These are phyloP conservation scores for Grosmannia penicillata DNA, from an alignment of 2,329 filamentous ascomycete genomes.

Conservation along the genomic window DNA sequence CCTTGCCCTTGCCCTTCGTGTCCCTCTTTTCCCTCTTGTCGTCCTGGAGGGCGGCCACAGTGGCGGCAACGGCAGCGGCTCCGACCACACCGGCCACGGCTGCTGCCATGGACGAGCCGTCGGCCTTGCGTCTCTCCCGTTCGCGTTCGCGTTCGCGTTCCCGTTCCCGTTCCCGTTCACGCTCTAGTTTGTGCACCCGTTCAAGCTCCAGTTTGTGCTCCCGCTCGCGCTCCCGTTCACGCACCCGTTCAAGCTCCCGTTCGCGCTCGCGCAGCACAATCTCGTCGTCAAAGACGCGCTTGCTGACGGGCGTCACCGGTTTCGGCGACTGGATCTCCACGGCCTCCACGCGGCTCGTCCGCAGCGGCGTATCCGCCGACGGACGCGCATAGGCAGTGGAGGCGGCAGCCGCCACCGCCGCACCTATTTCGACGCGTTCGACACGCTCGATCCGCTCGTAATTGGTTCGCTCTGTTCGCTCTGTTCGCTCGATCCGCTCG, in stretches of 20 bases:
- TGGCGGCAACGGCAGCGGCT: neutral
- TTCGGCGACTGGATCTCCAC: slow-evolving; percentile 68
- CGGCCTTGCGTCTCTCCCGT: neutral
- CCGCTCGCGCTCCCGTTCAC: neutral
- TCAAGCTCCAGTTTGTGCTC: slow-evolving; percentile 1
- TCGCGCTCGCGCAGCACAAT: slow-evolving; percentile 1
- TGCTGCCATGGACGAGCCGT: neutral
- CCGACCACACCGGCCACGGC: neutral
- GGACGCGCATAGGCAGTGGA: neutral
- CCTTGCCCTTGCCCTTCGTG: neutral
- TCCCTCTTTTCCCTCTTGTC: neutral
- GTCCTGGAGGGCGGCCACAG: neutral
- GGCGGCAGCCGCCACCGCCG: neutral
- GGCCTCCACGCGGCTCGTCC: neutral
- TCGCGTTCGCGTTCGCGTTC: neutral
- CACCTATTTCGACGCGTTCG: neutral
- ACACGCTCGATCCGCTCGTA: neutral
- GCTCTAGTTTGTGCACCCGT: slow-evolving; percentile 1
- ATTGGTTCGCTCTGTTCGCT: too few species aligned
- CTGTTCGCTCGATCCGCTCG: too few species aligned
- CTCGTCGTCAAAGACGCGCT: slow-evolving; percentile 46
- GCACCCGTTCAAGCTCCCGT: slow-evolving; percentile 3
- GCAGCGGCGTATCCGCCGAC: neutral
- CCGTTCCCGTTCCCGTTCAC: neutral
- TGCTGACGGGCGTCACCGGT: slow-evolving; percentile 58